Evolutionary conservation across 1,284 basidiomycete genomes (phyloP).

Genomic region (Ganoderma sinense): DNA sequence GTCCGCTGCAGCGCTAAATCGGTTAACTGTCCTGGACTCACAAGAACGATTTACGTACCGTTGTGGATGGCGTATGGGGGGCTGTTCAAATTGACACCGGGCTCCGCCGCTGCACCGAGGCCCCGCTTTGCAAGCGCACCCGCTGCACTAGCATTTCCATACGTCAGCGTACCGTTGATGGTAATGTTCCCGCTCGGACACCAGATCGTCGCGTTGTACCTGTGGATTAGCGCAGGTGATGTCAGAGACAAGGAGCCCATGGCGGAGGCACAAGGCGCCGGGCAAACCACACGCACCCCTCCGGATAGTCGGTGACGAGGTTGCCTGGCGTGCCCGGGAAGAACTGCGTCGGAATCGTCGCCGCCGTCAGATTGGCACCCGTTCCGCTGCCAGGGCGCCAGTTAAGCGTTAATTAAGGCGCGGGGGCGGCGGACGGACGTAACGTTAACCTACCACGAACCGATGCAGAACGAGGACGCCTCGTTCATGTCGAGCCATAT

Average conservation of each 20-base stretch:
- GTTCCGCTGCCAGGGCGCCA: constrained; percentile 58
- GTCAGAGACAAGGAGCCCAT: not conserved
- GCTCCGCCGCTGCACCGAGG: constrained; percentile 56
- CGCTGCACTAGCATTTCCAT: constrained; percentile 49
- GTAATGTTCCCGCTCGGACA: constrained; percentile 80
- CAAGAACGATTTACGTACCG: constrained; percentile 44
- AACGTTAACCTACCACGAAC: constrained; percentile 58
- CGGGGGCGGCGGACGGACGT: constrained; percentile 46
- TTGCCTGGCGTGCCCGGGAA: constrained; percentile 62
- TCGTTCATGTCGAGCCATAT: constrained; percentile 86
- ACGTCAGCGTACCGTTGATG: constrained; percentile 70
- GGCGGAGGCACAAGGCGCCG: not conserved
- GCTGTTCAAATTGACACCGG: constrained; percentile 55
- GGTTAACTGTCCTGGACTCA: constrained; percentile 17
- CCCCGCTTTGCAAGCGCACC: constrained; percentile 52
- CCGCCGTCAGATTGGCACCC: constrained; percentile 58
- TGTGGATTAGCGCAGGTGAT: constrained; percentile 35
- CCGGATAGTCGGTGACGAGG: constrained; percentile 63
- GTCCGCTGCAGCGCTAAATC: constrained; percentile 54
- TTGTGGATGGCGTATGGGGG: constrained; percentile 81
- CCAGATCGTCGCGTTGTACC: constrained; percentile 67
- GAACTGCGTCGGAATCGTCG: constrained; percentile 51
- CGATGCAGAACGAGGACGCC: constrained; percentile 69
- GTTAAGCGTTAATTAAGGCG: constrained; percentile 41
- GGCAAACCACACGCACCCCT: constrained; percentile 54